These are phyloP conservation scores for Tulasnella sp. DNA, from an alignment of 768 basidiomycete species.

Conservation along the genomic window DNA sequence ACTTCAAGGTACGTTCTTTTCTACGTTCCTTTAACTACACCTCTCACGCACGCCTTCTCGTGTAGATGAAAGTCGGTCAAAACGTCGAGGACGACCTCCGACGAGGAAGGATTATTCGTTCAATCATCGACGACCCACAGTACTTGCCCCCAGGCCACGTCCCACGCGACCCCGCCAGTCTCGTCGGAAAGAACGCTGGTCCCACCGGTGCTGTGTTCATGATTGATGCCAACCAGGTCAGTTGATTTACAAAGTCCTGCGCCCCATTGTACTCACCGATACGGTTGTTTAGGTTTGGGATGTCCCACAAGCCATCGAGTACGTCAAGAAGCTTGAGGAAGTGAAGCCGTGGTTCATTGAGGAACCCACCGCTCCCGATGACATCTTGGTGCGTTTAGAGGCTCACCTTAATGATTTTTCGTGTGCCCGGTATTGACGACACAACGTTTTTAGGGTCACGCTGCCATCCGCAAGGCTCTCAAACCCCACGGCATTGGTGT, in stretches of 20 bases:
- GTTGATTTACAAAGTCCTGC: neutral
- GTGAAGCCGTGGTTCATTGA: conserved; percentile 97
- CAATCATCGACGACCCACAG: conserved; percentile 89
- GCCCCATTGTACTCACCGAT: too few species aligned
- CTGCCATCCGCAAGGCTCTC: conserved; percentile 70
- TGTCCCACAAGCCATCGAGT: conserved; percentile 87
- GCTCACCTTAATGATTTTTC: neutral
- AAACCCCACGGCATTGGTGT: conserved; percentile 80
- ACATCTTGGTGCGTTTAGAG: conserved; percentile 52
- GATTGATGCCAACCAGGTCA: conserved; percentile 89
- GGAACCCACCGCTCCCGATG: conserved; percentile 89
- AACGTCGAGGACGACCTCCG: conserved; percentile 76
- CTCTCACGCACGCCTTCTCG: neutral
- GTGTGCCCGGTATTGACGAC: neutral
- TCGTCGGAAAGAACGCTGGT: conserved; percentile 88
- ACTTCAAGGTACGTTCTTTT: conserved; percentile 64
- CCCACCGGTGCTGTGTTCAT: conserved; percentile 92
- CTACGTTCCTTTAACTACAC: neutral
- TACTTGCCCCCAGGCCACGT: conserved; percentile 60
- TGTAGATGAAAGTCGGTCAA: conserved; percentile 86
- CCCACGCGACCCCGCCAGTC: conserved; percentile 59
- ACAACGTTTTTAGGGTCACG: conserved; percentile 50
- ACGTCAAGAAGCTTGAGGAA: conserved; percentile 70
- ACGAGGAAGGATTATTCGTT: conserved; percentile 82
- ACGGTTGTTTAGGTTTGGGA: conserved; percentile 61